Evolutionary conservation across 306 rosid genomes (phyloP), one percentile per base, ranked within the genome.

Genomic region (Hylodesmum podocarpum): DNA sequence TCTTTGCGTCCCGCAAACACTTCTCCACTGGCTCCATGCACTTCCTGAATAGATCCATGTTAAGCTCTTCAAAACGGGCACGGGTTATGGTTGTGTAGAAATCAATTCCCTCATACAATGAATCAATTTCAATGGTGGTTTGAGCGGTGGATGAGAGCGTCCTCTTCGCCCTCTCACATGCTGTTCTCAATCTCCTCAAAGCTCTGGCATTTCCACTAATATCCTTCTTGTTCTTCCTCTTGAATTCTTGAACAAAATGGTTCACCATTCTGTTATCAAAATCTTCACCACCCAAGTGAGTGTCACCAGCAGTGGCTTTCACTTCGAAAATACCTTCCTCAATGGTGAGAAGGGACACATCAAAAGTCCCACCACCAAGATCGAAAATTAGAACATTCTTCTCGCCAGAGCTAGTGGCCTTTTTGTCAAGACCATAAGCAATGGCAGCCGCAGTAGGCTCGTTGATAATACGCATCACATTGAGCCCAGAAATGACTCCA

Each of bases 251-350:
- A 62, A 87, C 88, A 13, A 87, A 87, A 87, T 87, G 90, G 39
- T 84, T 87, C 77, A 84, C 88, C 88, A 84, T 84, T 54, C 88
- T 87, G 67, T 81, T 87, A 40, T 87, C 86, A 76, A 87, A 87
- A 70, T 87, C 90, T 70, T 87, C 88, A 79, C 90, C 90, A 2
- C 90, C 90, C 81, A 87, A 79, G 78, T 87, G 90, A 8, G 90
- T 87, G 63, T 87, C 90, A 72, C 90, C 90, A 19, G 90, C 86
- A 0, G 86, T 87, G 34, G 90, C 73, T 43, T 87, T 84, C 64
- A 87, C 90, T 53, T 87, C 88, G 19, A 87, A 84, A 3, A 82
- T 87, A 46, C 88, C 88, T 13, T 87, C 90, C 72, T 84, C 90
- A 41, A 87, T 87, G 22, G 88, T 87, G 4, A 84, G 85, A 7